phyloP scores from a whole-genome alignment of 192 early-diverging fungal species.

The Coemansia biformis region DNA sequence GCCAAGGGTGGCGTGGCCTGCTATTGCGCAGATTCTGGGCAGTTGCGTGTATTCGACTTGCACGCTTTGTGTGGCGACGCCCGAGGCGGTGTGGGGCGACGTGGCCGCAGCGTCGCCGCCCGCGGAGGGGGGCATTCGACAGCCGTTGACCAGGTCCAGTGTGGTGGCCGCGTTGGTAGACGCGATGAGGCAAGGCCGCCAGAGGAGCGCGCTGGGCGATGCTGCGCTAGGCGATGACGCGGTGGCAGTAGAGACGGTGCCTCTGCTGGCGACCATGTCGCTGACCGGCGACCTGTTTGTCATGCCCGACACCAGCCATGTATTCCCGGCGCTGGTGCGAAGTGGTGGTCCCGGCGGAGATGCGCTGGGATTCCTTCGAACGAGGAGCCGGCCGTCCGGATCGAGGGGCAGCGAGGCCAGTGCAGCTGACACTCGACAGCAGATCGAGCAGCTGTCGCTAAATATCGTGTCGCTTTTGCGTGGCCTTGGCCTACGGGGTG shows the following conservation, averaged over 20 bases:
- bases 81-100: constrained; percentile 27
- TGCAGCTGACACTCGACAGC: constrained; percentile 9
- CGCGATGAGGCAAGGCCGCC: constrained; percentile 6
- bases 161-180: constrained; percentile 7
- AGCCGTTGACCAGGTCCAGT: constrained; percentile 6
- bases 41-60: constrained; percentile 5
- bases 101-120: constrained; percentile 17
- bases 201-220: neutral
- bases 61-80: constrained; percentile 29
- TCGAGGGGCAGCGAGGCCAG: neutral
- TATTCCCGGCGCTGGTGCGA: constrained; percentile 1
- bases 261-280: constrained; percentile 8
- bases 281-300: constrained; percentile 15
- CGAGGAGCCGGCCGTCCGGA: neutral
- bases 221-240: constrained; percentile 1
- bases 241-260: constrained; percentile 9
- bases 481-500: constrained; percentile 15
- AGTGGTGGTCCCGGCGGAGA: neutral
- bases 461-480: constrained; percentile 19
- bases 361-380: neutral
- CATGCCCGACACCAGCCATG: constrained; percentile 16
- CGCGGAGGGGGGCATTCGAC: neutral
- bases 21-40: constrained; percentile 8
- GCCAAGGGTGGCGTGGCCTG: constrained; percentile 18
- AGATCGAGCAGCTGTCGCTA: constrained; percentile 23